Conservation (phyloP, 176 grass and related monocot genomes). For the Oropetium thomaeum region DNA sequence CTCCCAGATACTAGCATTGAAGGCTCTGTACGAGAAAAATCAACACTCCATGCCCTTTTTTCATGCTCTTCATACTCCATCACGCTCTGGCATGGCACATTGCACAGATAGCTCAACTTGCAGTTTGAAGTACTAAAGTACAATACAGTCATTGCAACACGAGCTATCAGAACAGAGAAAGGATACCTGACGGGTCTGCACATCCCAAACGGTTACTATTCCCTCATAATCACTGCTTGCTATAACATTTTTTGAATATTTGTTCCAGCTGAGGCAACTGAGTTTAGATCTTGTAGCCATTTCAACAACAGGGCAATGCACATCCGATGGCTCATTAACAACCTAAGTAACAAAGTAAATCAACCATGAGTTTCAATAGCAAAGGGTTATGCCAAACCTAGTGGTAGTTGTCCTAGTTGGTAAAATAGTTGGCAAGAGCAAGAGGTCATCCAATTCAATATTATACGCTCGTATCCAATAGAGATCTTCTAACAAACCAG, state of each 20-base stretch:
- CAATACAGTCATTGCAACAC: constrained; percentile 14
- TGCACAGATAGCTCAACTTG: constrained; percentile 15
- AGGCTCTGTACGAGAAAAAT: constrained; percentile 93
- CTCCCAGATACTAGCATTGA: constrained; percentile 95
- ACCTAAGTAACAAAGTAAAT: constrained; percentile 50
- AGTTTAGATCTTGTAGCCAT: constrained; percentile 95
- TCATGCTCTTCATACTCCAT: constrained; percentile 99
- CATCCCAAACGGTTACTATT: constrained; percentile 99
- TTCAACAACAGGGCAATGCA: constrained; percentile 95
- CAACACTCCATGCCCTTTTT: constrained; percentile 99
- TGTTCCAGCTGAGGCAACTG: constrained; percentile 99
- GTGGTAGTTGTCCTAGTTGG: not conserved
- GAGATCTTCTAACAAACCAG: not conserved
- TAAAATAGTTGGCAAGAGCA: not conserved
- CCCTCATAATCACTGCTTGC: constrained; percentile 99
- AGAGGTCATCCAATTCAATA: not conserved
- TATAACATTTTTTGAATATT: constrained; percentile 99
- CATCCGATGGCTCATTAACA: constrained; percentile 86
- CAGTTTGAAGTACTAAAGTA: constrained; percentile 22
- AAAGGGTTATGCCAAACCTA: not conserved
- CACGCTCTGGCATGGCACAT: constrained; percentile 64
- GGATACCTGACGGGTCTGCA: constrained; percentile 82
- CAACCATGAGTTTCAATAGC: constrained; percentile 3
- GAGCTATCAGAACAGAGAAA: constrained; percentile 2
- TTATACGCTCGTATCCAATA: not conserved